Conservation (phyloP, 1,139 yeast genomes). For the Pichia sp. region DNA sequence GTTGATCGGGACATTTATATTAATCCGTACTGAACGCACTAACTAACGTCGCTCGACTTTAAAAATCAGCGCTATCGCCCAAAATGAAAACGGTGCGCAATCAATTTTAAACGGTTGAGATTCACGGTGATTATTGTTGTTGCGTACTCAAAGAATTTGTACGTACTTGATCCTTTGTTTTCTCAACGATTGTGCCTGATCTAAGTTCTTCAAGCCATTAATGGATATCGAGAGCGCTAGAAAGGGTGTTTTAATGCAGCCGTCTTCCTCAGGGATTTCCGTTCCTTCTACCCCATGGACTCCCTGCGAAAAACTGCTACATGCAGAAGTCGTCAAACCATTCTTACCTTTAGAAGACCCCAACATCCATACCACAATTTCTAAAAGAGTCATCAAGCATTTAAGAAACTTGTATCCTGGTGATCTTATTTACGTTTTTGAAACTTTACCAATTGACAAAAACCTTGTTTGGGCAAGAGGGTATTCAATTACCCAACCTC, state of each 20-base stretch:
- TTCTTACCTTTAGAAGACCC: slow-evolving; percentile 42
- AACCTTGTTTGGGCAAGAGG: slow-evolving; percentile 63
- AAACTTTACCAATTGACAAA: slow-evolving; percentile 32
- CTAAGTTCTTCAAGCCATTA: too few species aligned
- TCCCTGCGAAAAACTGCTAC: slow-evolving; percentile 8
- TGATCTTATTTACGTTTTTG: slow-evolving; percentile 73
- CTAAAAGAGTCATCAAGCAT: slow-evolving; percentile 15
- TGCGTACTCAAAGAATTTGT: too few species aligned
- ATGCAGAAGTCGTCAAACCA: slow-evolving; percentile 36
- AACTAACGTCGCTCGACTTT: too few species aligned
- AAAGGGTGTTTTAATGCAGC: slow-evolving; percentile 1
- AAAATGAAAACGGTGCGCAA: too few species aligned
- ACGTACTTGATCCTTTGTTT: too few species aligned
- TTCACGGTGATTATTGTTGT: too few species aligned
- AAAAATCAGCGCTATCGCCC: too few species aligned
- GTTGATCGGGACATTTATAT: too few species aligned
- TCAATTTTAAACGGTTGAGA: too few species aligned
- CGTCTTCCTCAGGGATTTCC: neutral
- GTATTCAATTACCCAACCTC: slow-evolving; percentile 52
- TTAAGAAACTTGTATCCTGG: slow-evolving; percentile 65
- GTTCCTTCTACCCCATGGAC: slow-evolving; percentile 4
- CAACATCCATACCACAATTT: slow-evolving; percentile 9
- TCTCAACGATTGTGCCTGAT: too few species aligned
- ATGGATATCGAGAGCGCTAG: slow-evolving; percentile 1
- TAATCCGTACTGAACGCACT: too few species aligned